Conservation (phyloP, 2,329 filamentous ascomycete genomes). For the Shiraia bambusicola region DNA sequence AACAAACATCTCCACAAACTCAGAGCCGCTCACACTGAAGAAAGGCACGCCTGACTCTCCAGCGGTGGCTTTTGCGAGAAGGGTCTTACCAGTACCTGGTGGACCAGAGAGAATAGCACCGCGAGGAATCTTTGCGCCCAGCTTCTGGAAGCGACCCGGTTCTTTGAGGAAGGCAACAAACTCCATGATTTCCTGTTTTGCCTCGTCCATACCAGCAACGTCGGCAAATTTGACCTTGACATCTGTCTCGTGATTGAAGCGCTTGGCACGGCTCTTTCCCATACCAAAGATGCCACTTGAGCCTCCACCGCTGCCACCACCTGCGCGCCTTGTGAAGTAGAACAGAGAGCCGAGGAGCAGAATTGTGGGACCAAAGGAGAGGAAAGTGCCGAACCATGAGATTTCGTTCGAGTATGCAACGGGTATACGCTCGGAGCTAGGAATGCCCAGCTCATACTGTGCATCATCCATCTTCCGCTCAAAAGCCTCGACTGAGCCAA, state of each 20-base stretch:
- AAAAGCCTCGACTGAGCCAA: slow-evolving; percentile 91
- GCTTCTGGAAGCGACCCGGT: slow-evolving; percentile 85
- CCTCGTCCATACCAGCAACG: slow-evolving; percentile 97
- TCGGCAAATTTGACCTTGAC: slow-evolving; percentile 97
- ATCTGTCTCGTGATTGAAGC: slow-evolving; percentile 95
- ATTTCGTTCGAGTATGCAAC: slow-evolving; percentile 83
- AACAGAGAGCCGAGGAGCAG: slow-evolving; percentile 81
- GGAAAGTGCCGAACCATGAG: slow-evolving; percentile 67
- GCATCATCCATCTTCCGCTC: slow-evolving; percentile 86
- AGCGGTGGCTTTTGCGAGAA: slow-evolving; percentile 94
- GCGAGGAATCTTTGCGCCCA: slow-evolving; percentile 96
- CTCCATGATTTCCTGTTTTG: slow-evolving; percentile 98
- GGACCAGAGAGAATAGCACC: slow-evolving; percentile 97
- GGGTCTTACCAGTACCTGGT: slow-evolving; percentile 95
- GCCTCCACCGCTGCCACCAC: slow-evolving; percentile 62
- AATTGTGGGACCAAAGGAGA: slow-evolving; percentile 84
- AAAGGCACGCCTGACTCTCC: slow-evolving; percentile 97
- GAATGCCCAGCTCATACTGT: slow-evolving; percentile 84
- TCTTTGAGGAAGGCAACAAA: slow-evolving; percentile 97
- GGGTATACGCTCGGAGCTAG: slow-evolving; percentile 83
- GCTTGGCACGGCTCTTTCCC: slow-evolving; percentile 91
- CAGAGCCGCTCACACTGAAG: slow-evolving; percentile 96
- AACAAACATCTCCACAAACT: slow-evolving; percentile 99
- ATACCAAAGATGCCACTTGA: slow-evolving; percentile 89
- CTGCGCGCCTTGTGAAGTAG: slow-evolving; percentile 76